Evolutionary conservation across 140 eudicot genomes (phyloP), one percentile per base, ranked within the genome.

Genomic region (Bidens hawaiensis): DNA sequence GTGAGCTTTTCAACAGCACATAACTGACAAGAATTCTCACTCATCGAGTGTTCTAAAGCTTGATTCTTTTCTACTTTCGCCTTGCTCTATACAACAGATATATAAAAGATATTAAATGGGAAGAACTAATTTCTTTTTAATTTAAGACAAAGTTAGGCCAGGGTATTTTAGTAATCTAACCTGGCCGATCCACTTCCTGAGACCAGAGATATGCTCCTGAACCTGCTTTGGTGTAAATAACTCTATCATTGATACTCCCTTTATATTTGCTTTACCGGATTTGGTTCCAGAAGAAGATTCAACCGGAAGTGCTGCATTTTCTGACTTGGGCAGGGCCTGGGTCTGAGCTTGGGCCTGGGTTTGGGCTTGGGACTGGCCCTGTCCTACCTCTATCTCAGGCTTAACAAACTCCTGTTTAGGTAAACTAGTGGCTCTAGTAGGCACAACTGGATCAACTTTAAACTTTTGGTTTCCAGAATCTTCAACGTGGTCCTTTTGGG

Each of bases 121-220:
- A 12, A 64, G 16, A 31, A 19, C 18, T 27, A 17, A 14, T n/a
- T n/a, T n/a, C n/a, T n/a, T n/a, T n/a, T n/a, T n/a, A 13, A 27
- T 27, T 12, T 13, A 47, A 47, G 41, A 54, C n/a, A 5, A 26
- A 27, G 41, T 54, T 41, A 30, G 42, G 16, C 42, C 27, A 15
- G 62, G 62, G 42, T 30, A 55, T 55, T 55, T 21, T 28, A 26
- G 43, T 28, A 55, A 28, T 11, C 87, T 48, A 41, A 91, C 99
- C 96, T 91, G 99, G 74, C 99, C 96, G 34, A 91, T 87, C 99
- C 99, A 91, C 83, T 75, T 95, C 62, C 96, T 82, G 57, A 91
- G 95, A 72, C 99, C 90, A 14, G 30, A 72, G 43, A 91, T 91
- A 67, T 91, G 99, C 81, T 91, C 89, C 63, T 84, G 77, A 60